Base-by-base conservation (phyloP, 2,329 filamentous ascomycete species). In the Colletotrichum paranaense region DNA sequence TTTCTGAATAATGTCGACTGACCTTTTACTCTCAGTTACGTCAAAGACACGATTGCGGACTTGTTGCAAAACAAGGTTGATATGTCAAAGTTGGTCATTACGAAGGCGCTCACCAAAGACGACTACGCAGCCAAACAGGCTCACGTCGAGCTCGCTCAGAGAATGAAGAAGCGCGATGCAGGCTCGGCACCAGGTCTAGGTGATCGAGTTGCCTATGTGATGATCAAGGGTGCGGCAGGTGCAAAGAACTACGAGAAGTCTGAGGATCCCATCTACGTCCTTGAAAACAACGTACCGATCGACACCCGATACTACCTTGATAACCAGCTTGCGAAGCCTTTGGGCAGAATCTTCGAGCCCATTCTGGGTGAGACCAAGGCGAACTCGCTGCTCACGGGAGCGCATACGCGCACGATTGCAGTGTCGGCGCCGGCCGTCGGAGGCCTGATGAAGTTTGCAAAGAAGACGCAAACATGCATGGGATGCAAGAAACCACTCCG, bases 71-170 rank as follows among this genome's bases (percentile, higher is more conserved):
- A 99, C 87, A 98, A 97, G 83, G 88, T 99, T 78, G 97, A 99
- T 84, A 97, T 99, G 94, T 98, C 96, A 49, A 98, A 99, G 83
- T 92, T 99, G 22, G 97, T 99, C 81, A 99, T 99, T 80, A 99
- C 97, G 32, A 99, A 99, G 84, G 97, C 97, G 0, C 88, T 99
- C 26, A 93, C 96, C 16, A 99, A 99, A 82, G 90, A 91, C 55
- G 93, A 94, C 80, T 99, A 99, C 82, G 91, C 92, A 12, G 93
- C 92, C 64, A 98, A 98, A 83, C 96, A 98, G 86, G 96, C 97
- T 2, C 97, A 99, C 82, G 95, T 97, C 62, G 96, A 98, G 84
- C 92, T 99, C 58, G 97, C 95, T 0, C 92, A 97, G 79, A 94
- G 97, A 57, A 99, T 99, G 97, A 94, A 92, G 86, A 98, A 98